A percentile compares a stretch with the other conserved stretches of the same genome.
phyloP scores from a whole-genome alignment of 2,329 filamentous ascomycete genomes.

The Chaetomium sp. region DNA sequence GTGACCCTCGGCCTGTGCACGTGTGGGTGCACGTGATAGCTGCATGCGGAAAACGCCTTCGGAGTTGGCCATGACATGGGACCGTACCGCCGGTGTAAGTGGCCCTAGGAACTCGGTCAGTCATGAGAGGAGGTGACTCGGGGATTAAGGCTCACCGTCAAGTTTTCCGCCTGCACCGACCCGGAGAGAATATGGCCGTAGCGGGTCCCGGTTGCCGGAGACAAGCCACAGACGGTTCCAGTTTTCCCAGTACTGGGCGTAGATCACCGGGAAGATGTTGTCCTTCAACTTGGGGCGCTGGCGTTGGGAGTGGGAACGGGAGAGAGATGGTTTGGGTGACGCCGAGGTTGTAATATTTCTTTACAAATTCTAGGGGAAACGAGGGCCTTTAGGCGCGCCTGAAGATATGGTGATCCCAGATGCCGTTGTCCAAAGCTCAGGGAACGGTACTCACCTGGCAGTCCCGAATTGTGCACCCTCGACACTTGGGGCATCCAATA shows the following conservation, averaged over 20 bases:
- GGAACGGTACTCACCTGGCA: no score
- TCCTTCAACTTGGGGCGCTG: neutral
- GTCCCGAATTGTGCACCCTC: no score
- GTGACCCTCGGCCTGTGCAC: no score
- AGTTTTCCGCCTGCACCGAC: neutral
- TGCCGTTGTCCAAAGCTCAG: no score
- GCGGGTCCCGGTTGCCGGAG: neutral
- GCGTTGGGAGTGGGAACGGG: no score
- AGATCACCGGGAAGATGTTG: neutral
- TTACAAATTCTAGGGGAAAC: no score
- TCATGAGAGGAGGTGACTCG: neutral
- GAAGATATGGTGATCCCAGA: no score
- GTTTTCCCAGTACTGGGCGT: neutral
- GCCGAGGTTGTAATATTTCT: no score
- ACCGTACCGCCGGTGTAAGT: neutral
- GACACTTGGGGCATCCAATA: no score
- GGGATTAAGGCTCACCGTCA: neutral
- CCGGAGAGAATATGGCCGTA: neutral
- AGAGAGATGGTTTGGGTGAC: no score
- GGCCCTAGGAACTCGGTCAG: neutral
- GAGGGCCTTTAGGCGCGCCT: no score
- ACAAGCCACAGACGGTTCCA: neutral
- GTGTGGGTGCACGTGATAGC: no score
- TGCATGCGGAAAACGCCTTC: neutral
- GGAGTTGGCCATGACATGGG: neutral